Evolutionary conservation across 495 filamentous ascomycete genomes (phyloP), one percentile per base, ranked within the genome.

Genomic region (Podospora australis): DNA sequence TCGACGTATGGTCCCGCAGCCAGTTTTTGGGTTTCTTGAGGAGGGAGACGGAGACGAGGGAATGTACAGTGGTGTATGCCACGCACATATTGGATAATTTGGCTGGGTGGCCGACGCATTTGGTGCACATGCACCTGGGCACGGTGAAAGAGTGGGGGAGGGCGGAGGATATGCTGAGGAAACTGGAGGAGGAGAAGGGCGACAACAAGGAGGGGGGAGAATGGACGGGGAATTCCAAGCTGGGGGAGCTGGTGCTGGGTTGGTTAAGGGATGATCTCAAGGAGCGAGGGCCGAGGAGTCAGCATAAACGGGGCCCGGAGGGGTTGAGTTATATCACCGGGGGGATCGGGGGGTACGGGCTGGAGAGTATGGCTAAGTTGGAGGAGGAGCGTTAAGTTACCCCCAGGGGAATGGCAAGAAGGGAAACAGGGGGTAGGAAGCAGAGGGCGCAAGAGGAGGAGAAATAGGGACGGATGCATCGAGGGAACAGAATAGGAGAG

Each of bases 71-170:
- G 55, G 90, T 97, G 21, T 99, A 99, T 67, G 92, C 92, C 20
- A 97, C 92, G 16, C 92, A 99, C 64, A 96, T 99, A 44, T 64
- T 99, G 56, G 92, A 99, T 61, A 94, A 95, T 53, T 64, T 96
- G 21, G 87, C 87, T 1, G 79, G 79, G 26, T 99, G 92, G 92
- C 92, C 92, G 41, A 95, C 84, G 0, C 90, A 99, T 69, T 66
- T 99, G 41, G 90, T 95, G 42, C 90, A 96, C 56, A 95, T 97
- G 90, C 81, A 87, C 59, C 59, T 91, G 30, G 92, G 92, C 3
- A 79, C 70, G 44, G 86, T 97, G 32, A 89, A 86, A 72, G 83
- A 86, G 58, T 89, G 82, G 82, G 94, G 92, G 0, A 65, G 68
- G 20, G 76, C 87, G 23, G 80, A 83, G 48, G 48, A 65, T 40